A percentile compares a stretch with the other conserved stretches of the same genome.
Conservation (phyloP, 2,329 filamentous ascomycete genomes). For the Nannizziopsis arthrosporioides region DNA sequence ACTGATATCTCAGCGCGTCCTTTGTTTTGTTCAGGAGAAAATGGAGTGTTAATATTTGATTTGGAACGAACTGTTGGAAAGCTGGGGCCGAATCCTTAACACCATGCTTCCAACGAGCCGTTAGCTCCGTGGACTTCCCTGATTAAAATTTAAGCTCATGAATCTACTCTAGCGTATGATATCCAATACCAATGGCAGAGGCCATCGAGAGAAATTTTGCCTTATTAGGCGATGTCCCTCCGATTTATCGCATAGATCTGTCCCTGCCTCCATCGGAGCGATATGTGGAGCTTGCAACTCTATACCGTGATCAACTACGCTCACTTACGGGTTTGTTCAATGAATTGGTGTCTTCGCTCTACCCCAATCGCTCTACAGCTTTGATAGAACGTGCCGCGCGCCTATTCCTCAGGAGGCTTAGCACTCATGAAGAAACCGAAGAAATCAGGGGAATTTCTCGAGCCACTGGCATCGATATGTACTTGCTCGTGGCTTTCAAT, state of each 20-base stretch:
- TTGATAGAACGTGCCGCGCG: slow-evolving; percentile 32
- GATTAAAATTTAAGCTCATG: too few relatives aligned
- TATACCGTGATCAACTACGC: slow-evolving; percentile 36
- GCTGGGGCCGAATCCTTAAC: background rate
- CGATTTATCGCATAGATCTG: slow-evolving; percentile 43
- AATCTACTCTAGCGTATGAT: background rate
- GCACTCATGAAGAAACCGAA: slow-evolving; percentile 46
- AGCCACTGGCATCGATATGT: slow-evolving; percentile 43
- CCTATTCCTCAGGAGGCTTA: slow-evolving; percentile 40
- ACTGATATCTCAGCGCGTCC: too few relatives aligned
- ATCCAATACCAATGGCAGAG: background rate
- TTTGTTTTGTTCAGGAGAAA: too few relatives aligned
- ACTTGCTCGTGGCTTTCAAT: slow-evolving; percentile 52
- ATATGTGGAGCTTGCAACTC: slow-evolving; percentile 39
- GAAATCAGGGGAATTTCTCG: slow-evolving; percentile 50
- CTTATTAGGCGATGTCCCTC: slow-evolving; percentile 19
- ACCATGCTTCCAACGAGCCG: background rate
- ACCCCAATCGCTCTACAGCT: slow-evolving; percentile 19
- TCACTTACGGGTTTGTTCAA: slow-evolving; percentile 42
- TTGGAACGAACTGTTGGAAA: too few relatives aligned
- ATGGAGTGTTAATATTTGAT: too few relatives aligned
- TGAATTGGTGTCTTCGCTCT: slow-evolving; percentile 33
- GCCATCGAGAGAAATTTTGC: background rate
- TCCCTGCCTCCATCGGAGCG: slow-evolving; percentile 42
- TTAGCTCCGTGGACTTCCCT: too few relatives aligned